A percentile compares a stretch with the other conserved stretches of the same genome.
These are phyloP conservation scores for Hypoxylon fuscum DNA, from an alignment of 495 filamentous ascomycete genomes.

Conservation along the genomic window DNA sequence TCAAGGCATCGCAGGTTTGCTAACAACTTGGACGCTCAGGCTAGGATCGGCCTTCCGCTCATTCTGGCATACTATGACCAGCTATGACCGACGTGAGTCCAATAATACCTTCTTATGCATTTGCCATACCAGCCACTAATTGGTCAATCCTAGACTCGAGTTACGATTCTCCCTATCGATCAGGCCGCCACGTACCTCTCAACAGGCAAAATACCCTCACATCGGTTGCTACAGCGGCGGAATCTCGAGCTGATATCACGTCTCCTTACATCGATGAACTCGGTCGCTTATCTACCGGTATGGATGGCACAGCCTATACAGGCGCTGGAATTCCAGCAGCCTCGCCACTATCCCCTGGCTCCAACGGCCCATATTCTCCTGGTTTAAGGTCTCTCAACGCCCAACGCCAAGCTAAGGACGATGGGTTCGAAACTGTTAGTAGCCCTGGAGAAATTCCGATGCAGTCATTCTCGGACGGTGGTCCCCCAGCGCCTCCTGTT, in stretches of 20 bases:
- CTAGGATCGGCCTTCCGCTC: constrained; percentile 72
- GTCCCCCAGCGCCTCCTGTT: constrained; percentile 88
- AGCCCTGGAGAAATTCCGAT: constrained; percentile 87
- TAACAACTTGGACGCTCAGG: constrained; percentile 12
- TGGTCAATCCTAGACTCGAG: constrained; percentile 72
- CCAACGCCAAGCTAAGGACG: constrained; percentile 63
- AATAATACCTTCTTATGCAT: background rate
- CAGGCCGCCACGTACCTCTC: constrained; percentile 81
- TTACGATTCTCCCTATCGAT: constrained; percentile 86
- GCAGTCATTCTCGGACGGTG: constrained; percentile 93
- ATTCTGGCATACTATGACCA: constrained; percentile 97
- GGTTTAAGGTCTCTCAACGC: constrained; percentile 82
- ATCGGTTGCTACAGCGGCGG: constrained; percentile 79
- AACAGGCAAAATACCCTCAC: constrained; percentile 75
- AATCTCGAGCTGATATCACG: constrained; percentile 78
- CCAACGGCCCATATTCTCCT: constrained; percentile 83
- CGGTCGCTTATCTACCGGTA: constrained; percentile 62
- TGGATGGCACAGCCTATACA: constrained; percentile 56
- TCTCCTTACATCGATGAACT: constrained; percentile 78
- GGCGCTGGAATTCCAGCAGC: constrained; percentile 58
- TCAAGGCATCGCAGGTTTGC: background rate
- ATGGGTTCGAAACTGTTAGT: constrained; percentile 71
- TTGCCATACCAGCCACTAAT: constrained; percentile 19
- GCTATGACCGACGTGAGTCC: constrained; percentile 65
- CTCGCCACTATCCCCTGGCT: constrained; percentile 68